These are phyloP conservation scores for Ophiostoma angusticollis DNA, from an alignment of 2,329 filamentous ascomycete genomes.

Conservation along the genomic window DNA sequence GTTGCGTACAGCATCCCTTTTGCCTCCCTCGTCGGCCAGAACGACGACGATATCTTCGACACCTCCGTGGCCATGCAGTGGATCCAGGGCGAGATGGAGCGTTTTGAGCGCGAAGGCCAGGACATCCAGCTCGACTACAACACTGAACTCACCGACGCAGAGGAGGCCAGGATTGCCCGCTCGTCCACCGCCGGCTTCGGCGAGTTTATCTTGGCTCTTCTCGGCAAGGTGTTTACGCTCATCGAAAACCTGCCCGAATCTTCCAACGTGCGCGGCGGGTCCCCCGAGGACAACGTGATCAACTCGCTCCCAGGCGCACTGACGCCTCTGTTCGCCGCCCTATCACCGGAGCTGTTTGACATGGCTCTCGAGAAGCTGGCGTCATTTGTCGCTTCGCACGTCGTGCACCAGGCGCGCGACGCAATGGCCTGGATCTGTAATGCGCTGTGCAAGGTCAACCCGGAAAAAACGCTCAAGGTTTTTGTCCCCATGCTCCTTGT, in stretches of 20 bases:
- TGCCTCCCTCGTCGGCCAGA: conserved; percentile 61
- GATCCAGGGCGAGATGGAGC: conserved; percentile 88
- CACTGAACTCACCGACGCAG: conserved; percentile 66
- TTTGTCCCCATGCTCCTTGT: conserved; percentile 83
- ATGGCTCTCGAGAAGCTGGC: conserved; percentile 84
- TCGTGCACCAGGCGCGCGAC: conserved; percentile 92
- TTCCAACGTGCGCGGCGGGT: conserved; percentile 73
- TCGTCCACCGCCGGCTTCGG: conserved; percentile 91
- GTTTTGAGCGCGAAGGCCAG: conserved; percentile 80
- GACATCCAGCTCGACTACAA: conserved; percentile 78
- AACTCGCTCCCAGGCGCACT: conserved; percentile 89
- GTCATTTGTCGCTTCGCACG: conserved; percentile 81
- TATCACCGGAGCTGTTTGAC: conserved; percentile 90
- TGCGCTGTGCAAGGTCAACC: conserved; percentile 87
- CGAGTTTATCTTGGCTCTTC: conserved; percentile 80
- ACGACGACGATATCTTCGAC: conserved; percentile 54
- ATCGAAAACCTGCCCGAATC: conserved; percentile 91
- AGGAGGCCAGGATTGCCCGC: conserved; percentile 75
- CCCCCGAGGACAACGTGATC: conserved; percentile 92
- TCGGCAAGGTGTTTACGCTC: conserved; percentile 90
- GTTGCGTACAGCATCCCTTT: conserved; percentile 95
- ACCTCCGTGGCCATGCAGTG: conserved; percentile 75
- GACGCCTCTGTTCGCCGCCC: conserved; percentile 74
- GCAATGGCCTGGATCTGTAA: conserved; percentile 99
- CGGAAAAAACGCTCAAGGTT: conserved; percentile 80